phyloP scores from a whole-genome alignment of 2,329 filamentous ascomycete species.

The Daldinia sp. region DNA sequence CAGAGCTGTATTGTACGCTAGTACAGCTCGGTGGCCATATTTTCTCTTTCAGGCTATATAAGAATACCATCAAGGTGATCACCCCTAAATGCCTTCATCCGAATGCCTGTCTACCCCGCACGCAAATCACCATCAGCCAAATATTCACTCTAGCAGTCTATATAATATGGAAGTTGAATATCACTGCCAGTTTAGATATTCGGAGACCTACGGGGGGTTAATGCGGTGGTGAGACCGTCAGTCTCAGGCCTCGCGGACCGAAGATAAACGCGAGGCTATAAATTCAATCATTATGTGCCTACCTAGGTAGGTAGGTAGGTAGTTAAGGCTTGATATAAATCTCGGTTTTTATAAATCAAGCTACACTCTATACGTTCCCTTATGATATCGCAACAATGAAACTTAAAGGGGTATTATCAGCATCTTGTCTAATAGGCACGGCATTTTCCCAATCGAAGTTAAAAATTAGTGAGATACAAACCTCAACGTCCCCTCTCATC shows the following conservation, averaged over 20 bases:
- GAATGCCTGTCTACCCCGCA: conserved; percentile 19
- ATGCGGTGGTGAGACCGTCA: not conserved
- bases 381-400: conserved; percentile 19
- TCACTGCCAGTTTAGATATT: conserved; percentile 19
- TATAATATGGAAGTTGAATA: conserved; percentile 1
- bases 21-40: not conserved
- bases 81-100: conserved; percentile 8
- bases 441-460: conserved; percentile 26
- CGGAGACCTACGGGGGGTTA: conserved; percentile 1
- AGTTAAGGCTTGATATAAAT: not conserved
- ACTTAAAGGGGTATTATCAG: conserved; percentile 4
- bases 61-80: not conserved
- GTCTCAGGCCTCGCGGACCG: not conserved
- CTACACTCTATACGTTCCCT: no score
- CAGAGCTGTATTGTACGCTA: not conserved
- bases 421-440: conserved; percentile 14
- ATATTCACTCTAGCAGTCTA: not conserved
- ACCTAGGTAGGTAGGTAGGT: no score
- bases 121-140: not conserved
- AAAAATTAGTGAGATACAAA: conserved; percentile 31
- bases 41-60: conserved; percentile 29
- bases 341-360: not conserved
- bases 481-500: not conserved
- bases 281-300: not conserved
- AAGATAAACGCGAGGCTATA: not conserved